These are phyloP conservation scores for Suillus lakei DNA, from an alignment of 768 basidiomycete species.

Conservation along the genomic window DNA sequence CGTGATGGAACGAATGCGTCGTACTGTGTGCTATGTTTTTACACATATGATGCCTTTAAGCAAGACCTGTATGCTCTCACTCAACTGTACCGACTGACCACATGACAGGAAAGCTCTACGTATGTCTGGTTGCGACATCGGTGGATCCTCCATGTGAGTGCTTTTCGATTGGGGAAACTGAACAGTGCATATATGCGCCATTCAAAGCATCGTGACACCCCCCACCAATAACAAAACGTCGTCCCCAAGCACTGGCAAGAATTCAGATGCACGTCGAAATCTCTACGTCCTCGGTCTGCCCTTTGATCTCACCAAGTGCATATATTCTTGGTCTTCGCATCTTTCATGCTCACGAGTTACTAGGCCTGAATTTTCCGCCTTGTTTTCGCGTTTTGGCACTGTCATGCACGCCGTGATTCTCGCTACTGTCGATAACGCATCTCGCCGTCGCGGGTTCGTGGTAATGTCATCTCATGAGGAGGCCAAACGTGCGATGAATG, in stretches of 20 bases:
- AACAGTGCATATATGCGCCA: constrained; percentile 25
- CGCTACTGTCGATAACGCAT: constrained; percentile 83
- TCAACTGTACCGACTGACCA: constrained; percentile 10
- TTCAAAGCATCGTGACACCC: constrained; percentile 44
- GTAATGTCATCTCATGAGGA: constrained; percentile 80
- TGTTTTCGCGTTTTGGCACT: constrained; percentile 68
- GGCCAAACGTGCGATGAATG: constrained; percentile 69
- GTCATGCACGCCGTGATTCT: constrained; percentile 81
- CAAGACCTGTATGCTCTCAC: constrained; percentile 33
- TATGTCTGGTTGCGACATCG: constrained; percentile 65
- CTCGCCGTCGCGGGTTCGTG: constrained; percentile 81
- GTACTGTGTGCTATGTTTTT: constrained; percentile 57
- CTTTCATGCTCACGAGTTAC: constrained; percentile 5
- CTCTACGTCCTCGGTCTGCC: constrained; percentile 86
- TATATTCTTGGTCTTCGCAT: constrained; percentile 6
- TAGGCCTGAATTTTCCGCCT: constrained; percentile 58
- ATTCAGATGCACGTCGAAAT: constrained; percentile 64
- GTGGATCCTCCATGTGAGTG: constrained; percentile 60
- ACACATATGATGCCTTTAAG: constrained; percentile 56
- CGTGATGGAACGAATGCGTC: constrained; percentile 33
- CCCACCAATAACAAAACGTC: constrained; percentile 3
- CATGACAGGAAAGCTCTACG: constrained; percentile 63
- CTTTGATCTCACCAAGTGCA: constrained; percentile 79
- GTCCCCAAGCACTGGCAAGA: constrained; percentile 22
- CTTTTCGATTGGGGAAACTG: background rate